phyloP scores from a whole-genome alignment of 2,329 filamentous ascomycete species.

The Biscogniauxia sp. region DNA sequence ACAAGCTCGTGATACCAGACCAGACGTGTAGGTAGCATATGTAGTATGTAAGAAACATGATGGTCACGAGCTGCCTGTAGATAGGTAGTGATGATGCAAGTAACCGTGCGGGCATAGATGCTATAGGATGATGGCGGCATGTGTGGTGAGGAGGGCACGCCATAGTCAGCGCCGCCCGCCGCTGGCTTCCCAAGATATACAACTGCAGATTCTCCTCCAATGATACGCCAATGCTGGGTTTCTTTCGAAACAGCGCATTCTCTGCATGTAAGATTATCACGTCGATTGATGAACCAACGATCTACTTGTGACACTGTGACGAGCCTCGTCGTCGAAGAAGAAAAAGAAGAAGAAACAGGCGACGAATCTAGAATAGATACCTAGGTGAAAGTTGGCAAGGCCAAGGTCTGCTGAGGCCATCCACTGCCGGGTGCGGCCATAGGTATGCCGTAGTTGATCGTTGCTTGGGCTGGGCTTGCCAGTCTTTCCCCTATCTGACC shows the following conservation, averaged over 20 bases:
- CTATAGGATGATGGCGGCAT: neutral
- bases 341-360: neutral
- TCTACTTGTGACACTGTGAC: neutral
- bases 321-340: neutral
- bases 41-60: neutral
- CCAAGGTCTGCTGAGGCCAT: neutral
- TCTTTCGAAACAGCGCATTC: neutral
- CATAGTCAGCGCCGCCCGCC: neutral
- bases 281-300: neutral
- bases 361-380: neutral
- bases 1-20: neutral
- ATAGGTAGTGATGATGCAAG: neutral
- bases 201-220: neutral
- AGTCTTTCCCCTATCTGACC: neutral
- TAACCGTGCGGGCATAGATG: neutral
- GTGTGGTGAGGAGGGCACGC: neutral
- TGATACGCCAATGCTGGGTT: neutral
- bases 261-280: neutral
- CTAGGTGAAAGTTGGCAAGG: neutral
- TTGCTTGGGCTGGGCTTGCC: neutral
- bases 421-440: neutral
- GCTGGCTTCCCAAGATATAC: neutral
- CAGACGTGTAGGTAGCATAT: too few relatives aligned
- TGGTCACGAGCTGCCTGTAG: neutral
- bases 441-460: neutral